Percentiles rank a stretch among this genome's conserved stretches.
Conservation (phyloP, 2,329 filamentous ascomycete genomes). For the Cyclaneusma minus region DNA sequence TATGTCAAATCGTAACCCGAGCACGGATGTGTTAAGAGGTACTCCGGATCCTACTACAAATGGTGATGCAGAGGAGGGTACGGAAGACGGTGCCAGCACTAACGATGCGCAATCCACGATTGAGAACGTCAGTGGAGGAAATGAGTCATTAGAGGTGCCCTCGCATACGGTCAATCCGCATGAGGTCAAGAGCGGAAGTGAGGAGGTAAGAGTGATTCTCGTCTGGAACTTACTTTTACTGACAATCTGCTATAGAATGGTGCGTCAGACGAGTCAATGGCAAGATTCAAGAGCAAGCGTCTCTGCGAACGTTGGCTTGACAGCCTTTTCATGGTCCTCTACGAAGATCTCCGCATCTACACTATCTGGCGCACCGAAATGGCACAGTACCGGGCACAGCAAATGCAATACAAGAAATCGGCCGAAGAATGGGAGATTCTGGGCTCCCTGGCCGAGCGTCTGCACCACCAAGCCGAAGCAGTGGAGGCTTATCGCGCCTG, state of each 20-base stretch:
- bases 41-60: constrained; percentile 42
- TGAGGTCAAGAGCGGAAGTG: constrained; percentile 59
- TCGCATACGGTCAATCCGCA: constrained; percentile 64
- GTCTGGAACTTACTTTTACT: constrained; percentile 5
- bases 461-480: constrained; percentile 84
- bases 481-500: constrained; percentile 88
- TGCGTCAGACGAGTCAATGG: constrained; percentile 57
- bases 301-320: constrained; percentile 96
- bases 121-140: no score
- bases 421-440: constrained; percentile 98
- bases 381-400: constrained; percentile 85
- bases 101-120: no score
- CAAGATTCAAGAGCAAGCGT: constrained; percentile 90
- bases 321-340: constrained; percentile 97
- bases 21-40: constrained; percentile 62
- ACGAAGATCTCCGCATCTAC: constrained; percentile 94
- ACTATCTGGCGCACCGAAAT: constrained; percentile 99
- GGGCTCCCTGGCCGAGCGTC: constrained; percentile 76
- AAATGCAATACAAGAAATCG: constrained; percentile 91
- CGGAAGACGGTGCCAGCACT: no score
- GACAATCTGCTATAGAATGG: constrained; percentile 32
- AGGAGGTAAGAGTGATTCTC: constrained; percentile 37
- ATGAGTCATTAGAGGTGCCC: constrained; percentile 53
- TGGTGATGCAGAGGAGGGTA: constrained; percentile 18
- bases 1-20: constrained; percentile 51